phyloP scores from a whole-genome alignment of 2,329 filamentous ascomycete genomes.

The Pseudogymnoascus sp. region DNA sequence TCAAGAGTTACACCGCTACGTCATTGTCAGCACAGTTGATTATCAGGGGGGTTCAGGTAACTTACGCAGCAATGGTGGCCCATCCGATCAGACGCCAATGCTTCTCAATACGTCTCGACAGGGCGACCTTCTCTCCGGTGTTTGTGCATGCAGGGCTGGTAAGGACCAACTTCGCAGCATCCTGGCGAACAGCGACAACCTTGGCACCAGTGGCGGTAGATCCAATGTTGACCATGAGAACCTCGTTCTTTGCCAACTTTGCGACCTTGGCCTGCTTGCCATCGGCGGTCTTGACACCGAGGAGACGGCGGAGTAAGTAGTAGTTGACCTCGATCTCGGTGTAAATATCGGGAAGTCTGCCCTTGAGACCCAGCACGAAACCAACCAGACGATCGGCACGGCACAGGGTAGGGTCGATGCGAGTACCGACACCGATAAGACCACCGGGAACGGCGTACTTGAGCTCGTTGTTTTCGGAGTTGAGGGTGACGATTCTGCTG shows the following conservation, averaged over 20 bases:
- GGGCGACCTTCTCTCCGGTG: conserved; percentile 94
- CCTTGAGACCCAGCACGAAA: conserved; percentile 92
- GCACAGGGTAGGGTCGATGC: conserved; percentile 95
- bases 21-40: conserved; percentile 13
- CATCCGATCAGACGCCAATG: conserved; percentile 95
- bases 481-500: conserved; percentile 87
- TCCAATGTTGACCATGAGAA: conserved; percentile 99
- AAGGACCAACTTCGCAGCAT: conserved; percentile 89
- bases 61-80: conserved; percentile 69
- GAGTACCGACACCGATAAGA: conserved; percentile 94
- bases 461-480: conserved; percentile 95
- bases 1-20: conserved; percentile 28
- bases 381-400: conserved; percentile 97
- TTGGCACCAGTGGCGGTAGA: conserved; percentile 96
- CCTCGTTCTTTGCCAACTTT: conserved; percentile 96
- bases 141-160: conserved; percentile 95
- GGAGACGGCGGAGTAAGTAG: conserved; percentile 86
- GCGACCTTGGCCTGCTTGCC: conserved; percentile 99
- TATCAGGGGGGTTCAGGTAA: conserved; percentile 15
- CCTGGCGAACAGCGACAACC: conserved; percentile 92
- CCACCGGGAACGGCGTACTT: conserved; percentile 98
- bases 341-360: conserved; percentile 91
- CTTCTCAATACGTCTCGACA: conserved; percentile 96
- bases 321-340: conserved; percentile 99
- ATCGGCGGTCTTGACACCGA: conserved; percentile 95